phyloP scores from a whole-genome alignment of 2,329 filamentous ascomycete species.

The Curvularia spicifera region DNA sequence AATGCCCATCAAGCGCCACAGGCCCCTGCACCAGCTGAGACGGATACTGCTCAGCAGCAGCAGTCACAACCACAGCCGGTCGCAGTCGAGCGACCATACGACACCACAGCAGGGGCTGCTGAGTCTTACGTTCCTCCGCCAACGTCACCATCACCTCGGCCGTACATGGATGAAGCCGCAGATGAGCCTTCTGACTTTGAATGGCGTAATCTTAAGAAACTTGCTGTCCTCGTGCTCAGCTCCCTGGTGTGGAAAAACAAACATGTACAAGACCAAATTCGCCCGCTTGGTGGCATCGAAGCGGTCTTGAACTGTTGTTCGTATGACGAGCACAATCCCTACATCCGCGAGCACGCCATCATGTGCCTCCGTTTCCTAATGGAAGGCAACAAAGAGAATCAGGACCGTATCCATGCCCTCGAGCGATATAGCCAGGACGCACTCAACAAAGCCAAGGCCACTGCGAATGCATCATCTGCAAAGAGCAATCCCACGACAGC shows the following conservation, averaged over 20 bases:
- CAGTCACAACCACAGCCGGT: constrained; percentile 47
- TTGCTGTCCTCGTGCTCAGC: constrained; percentile 88
- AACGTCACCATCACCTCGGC: constrained; percentile 49
- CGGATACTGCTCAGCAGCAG: constrained; percentile 19
- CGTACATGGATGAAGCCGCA: constrained; percentile 54
- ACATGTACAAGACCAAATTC: constrained; percentile 85
- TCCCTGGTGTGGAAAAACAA: constrained; percentile 87
- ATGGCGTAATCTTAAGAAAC: constrained; percentile 86
- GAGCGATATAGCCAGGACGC: constrained; percentile 41
- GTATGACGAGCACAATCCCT: constrained; percentile 92
- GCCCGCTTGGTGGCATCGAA: constrained; percentile 83
- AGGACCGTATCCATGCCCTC: constrained; percentile 72
- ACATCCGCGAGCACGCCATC: constrained; percentile 80
- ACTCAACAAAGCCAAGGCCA: constrained; percentile 21
- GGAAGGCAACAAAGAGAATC: constrained; percentile 76
- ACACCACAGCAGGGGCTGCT: constrained; percentile 55
- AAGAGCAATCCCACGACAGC: constrained; percentile 1
- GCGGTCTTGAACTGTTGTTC: constrained; percentile 86
- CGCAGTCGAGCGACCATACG: constrained; percentile 71
- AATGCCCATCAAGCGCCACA: constrained; percentile 39
- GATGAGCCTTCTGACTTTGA: constrained; percentile 71
- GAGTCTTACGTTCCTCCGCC: constrained; percentile 52
- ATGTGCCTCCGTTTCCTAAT: constrained; percentile 64
- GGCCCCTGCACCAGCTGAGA: constrained; percentile 39
- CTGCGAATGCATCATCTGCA: constrained; percentile 2